Base-by-base conservation (phyloP, 164 flowering plant genomes). In the Aristolochia fimbriata region DNA sequence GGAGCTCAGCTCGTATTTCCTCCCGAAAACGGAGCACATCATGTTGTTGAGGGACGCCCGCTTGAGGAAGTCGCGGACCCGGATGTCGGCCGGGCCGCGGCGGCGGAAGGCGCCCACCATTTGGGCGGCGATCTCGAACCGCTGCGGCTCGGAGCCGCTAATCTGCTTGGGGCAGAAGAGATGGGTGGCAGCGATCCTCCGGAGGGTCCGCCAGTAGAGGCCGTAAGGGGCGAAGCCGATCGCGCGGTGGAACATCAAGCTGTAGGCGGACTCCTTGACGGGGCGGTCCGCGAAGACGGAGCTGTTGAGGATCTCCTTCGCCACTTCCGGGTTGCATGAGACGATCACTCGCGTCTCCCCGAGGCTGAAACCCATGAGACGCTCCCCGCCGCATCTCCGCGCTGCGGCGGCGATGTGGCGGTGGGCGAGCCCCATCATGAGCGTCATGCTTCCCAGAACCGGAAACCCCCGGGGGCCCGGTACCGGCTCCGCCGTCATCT, bases 201-300 rank as follows among this genome's bases (percentile, higher is more conserved):
- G 59, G 3, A 80, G 77, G 19, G 71, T 62, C 2, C 78, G 53
- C 84, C 84, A 80, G 66, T 80, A 77, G 21, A 62, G 60, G 9
- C 82, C 80, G 63, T 71, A 67, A 0, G 76, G 78, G 12, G 84
- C 84, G 55, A 80, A 80, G 55, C 84, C 84, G 21, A 80, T 80
- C 4, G 83, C 74, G 0, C 79, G 67, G 47, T 80, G 47, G 62
- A 80, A 80, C 77, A 80, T 73, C 31, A 80, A 58, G 21, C 64
- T 43, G 51, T 74, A 69, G 13, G 84, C 81, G 0, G 81, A 80
- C 47, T 71, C 77, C 65, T 80, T 74, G 4, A 67, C 62, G 2
- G 84, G 83, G 3, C 83, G 74, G 62, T 80, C 81, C 1, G 68
- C 78, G 21, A 80, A 80, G 19, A 37, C 69, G 4, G 82, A 67